A percentile compares a stretch with the other conserved stretches of the same genome.
These are phyloP conservation scores for Stramenopiles sp. DNA, from an alignment of 352 stramenopile species.

Conservation along the genomic window DNA sequence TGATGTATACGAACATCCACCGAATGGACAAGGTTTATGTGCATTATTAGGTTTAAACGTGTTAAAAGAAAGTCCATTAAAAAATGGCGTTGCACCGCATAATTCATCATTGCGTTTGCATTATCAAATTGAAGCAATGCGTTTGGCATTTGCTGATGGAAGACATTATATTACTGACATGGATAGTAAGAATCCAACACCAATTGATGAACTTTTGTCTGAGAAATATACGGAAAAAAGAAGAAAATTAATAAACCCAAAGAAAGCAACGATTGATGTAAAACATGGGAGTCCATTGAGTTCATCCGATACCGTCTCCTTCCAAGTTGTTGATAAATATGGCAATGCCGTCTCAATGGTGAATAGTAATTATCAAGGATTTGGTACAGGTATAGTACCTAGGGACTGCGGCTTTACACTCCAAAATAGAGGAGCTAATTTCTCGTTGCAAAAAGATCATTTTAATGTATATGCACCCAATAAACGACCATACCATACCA, in stretches of 20 bases:
- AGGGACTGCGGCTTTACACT: conserved; percentile 76
- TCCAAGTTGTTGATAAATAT: conserved; percentile 77
- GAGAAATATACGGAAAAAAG: conserved; percentile 39
- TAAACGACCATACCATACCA: conserved; percentile 93
- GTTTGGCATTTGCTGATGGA: conserved; percentile 74
- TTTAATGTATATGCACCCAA: conserved; percentile 63
- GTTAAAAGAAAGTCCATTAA: conserved; percentile 27
- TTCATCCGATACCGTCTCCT: conserved; percentile 71
- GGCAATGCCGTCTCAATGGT: conserved; percentile 93
- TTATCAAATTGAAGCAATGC: conserved; percentile 66
- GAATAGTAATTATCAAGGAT: conserved; percentile 92
- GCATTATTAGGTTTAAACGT: conserved; percentile 80
- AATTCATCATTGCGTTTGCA: conserved; percentile 56
- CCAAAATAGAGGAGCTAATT: conserved; percentile 87
- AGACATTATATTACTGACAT: conserved; percentile 52
- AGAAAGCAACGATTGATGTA: conserved; percentile 29
- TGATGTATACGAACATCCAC: conserved; percentile 75
- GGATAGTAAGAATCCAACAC: conserved; percentile 35
- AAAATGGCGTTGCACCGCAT: conserved; percentile 21
- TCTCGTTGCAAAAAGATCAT: conserved; percentile 60
- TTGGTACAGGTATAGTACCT: conserved; percentile 78
- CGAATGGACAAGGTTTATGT: conserved; percentile 86
- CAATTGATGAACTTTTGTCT: conserved; percentile 47
- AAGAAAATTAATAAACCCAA: conserved; percentile 15
- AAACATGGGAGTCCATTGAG: conserved; percentile 35